Conservation (phyloP, 2,329 filamentous ascomycete genomes). For the Fusarium bulbicola region DNA sequence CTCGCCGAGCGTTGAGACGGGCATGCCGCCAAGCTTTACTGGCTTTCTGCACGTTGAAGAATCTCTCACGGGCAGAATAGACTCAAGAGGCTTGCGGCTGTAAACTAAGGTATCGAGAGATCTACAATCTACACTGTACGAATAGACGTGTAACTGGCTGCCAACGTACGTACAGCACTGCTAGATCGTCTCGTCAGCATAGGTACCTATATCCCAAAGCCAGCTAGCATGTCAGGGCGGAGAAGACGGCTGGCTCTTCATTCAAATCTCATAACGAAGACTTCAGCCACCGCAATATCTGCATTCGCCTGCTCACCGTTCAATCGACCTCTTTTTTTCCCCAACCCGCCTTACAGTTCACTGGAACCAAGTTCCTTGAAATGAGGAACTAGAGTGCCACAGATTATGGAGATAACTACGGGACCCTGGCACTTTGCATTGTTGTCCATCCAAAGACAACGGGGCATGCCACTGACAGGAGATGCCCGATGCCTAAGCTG, state of each 20-base stretch:
- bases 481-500: conserved; percentile 22
- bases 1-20: conserved; percentile 19
- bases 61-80: neutral
- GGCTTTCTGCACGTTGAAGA: conserved; percentile 8
- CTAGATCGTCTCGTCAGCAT: conserved; percentile 26
- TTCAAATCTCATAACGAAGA: neutral
- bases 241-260: conserved; percentile 9
- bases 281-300: conserved; percentile 27
- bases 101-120: neutral
- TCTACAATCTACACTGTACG: neutral
- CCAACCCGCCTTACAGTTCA: conserved; percentile 12
- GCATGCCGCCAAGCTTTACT: conserved; percentile 28
- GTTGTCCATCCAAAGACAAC: conserved; percentile 8
- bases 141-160: neutral
- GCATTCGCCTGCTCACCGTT: conserved; percentile 25
- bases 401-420: conserved; percentile 27
- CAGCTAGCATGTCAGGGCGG: conserved; percentile 13
- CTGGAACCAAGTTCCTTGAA: conserved; percentile 3
- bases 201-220: neutral
- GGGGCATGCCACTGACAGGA: conserved; percentile 8
- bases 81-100: conserved; percentile 10
- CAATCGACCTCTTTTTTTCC: conserved; percentile 22
- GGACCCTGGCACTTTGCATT: conserved; percentile 27
- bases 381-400: conserved; percentile 26
- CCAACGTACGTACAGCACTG: neutral